Percentiles rank a stretch among this genome's conserved stretches.
These are phyloP conservation scores for Tympanopsis confertula DNA, from an alignment of 2,329 filamentous ascomycete genomes.

Conservation along the genomic window DNA sequence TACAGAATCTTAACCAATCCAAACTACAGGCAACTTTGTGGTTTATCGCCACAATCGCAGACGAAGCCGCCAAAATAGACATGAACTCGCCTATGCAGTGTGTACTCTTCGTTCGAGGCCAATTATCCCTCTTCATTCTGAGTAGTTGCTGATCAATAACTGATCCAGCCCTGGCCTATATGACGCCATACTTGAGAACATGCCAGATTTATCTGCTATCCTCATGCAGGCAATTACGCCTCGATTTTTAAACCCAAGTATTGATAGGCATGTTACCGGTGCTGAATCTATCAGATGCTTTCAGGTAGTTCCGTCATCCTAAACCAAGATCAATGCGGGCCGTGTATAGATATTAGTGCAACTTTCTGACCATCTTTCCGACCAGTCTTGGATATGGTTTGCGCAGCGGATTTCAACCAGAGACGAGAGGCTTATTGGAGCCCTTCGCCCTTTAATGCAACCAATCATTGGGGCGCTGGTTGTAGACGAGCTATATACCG, in stretches of 20 bases:
- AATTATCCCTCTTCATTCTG: conserved; percentile 11
- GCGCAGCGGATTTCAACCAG: conserved; percentile 52
- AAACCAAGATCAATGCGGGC: conserved; percentile 13
- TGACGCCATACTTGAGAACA: conserved; percentile 25
- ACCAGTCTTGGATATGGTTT: conserved; percentile 63
- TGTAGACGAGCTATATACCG: conserved; percentile 43
- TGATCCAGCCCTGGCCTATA: conserved; percentile 24
- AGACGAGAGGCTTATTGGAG: conserved; percentile 41
- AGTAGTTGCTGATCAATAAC: conserved; percentile 8
- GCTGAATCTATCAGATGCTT: conserved; percentile 48
- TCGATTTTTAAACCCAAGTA: conserved; percentile 9
- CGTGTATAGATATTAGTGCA: conserved; percentile 1
- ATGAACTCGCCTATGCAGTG: conserved; percentile 45
- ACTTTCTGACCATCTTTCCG: conserved; percentile 6
- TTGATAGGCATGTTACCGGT: conserved; percentile 19
- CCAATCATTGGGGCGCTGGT: conserved; percentile 49
- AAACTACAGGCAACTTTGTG: conserved; percentile 49
- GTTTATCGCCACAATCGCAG: conserved; percentile 52
- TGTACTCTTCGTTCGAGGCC: conserved; percentile 8
- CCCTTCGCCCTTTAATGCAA: conserved; percentile 47
- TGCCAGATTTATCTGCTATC: conserved; percentile 24
- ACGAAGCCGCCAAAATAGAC: conserved; percentile 59
- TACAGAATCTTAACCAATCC: conserved; percentile 30
- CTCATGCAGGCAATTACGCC: conserved; percentile 23
- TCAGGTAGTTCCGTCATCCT: conserved; percentile 33